Base-by-base conservation (phyloP, 179 eudicot species). In the Spinacia oleracea region DNA sequence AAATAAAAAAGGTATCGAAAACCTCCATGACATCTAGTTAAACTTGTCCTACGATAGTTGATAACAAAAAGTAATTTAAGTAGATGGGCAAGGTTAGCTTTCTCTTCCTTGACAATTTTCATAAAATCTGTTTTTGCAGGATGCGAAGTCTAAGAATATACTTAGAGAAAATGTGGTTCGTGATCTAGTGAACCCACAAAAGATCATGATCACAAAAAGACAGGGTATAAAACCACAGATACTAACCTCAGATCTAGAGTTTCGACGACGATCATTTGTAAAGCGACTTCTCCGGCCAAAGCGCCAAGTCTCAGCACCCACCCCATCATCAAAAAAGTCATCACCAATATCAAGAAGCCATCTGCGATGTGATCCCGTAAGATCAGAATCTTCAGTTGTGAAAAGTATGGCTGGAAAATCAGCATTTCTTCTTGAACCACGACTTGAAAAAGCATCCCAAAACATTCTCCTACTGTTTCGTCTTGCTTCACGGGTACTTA, bases 361-460 rank as follows among this genome's bases (percentile, higher is more conserved):
- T 87, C 96, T 88, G 66, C 87, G 90, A 82, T 74, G 88, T 53
- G 90, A 88, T 81, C 92, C 92, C 53, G 81, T 72, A 62, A 76
- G 84, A 67, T 89, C 94, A 83, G 80, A 69, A 83, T 86, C 87
- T 75, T 90, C 90, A 12, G 89, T 68, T 38, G 91, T 75, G 73
- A 89, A 81, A 81, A 90, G 83, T 35, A 90, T 65, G 79, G 89
- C 74, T 7, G 89, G 87, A 64, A 83, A 84, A 76, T 91, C 94
- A 82, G 80, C 79, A 50, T 77, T 85, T 84, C 92, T 88, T 84
- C 92, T 88, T 46, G 90, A 89, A 75, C 80, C 87, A 25, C 86
- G 92, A 84, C 89, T 88, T 64, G 97, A 84, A 69, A 92, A 88
- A 32, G 92, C 86, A 85, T 92, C 92, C 97, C 91, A 87, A 72